phyloP scores from a whole-genome alignment of 169 alveolate genomes.

The Eimeria maxima region DNA sequence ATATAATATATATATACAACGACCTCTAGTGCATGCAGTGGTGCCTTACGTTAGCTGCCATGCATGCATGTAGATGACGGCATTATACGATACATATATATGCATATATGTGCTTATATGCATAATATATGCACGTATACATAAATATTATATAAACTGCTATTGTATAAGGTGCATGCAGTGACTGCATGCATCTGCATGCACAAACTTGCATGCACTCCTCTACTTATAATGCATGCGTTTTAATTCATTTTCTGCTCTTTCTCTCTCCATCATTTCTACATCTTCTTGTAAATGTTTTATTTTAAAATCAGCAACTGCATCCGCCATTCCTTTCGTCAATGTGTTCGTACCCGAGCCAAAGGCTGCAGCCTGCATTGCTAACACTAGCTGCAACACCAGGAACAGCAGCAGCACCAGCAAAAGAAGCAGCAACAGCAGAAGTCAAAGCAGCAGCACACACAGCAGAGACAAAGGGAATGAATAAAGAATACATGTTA shows the following conservation, averaged over 20 bases:
- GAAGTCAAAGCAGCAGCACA: too few species aligned
- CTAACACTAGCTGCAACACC: too few species aligned
- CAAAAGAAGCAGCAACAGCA: neutral
- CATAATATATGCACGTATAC: too few species aligned
- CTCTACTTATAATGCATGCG: neutral
- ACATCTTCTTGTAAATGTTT: neutral
- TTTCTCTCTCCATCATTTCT: neutral
- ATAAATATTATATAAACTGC: too few species aligned
- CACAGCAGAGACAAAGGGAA: neutral
- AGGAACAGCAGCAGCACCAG: slow-evolving; percentile 85
- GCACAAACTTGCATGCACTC: too few species aligned
- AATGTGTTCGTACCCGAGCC: slow-evolving; percentile 90
- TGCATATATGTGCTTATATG: too few species aligned
- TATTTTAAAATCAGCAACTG: slow-evolving; percentile 82
- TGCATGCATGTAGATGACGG: too few species aligned
- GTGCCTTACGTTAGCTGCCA: neutral
- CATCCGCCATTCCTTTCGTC: slow-evolving; percentile 90
- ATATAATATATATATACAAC: neutral
- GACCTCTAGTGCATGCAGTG: neutral
- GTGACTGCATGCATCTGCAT: too few species aligned
- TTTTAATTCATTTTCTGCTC: neutral
- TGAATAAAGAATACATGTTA: neutral
- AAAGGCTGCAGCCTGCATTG: slow-evolving; percentile 89
- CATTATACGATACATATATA: too few species aligned
- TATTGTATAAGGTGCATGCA: too few species aligned